Evolutionary conservation across 169 alveolate species (phyloP), one percentile per base, ranked within the genome.

Genomic region (Plasmodium yoelii): DNA sequence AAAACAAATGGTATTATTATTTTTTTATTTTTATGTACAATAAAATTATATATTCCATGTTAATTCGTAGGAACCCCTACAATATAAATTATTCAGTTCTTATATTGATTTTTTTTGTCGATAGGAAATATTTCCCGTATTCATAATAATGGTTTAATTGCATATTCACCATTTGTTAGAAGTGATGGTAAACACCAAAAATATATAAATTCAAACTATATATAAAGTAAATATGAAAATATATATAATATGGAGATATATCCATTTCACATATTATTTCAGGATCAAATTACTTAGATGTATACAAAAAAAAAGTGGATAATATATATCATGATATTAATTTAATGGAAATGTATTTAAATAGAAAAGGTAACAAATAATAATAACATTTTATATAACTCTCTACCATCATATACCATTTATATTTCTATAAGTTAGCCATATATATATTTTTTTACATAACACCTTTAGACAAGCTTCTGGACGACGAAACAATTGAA

Each of bases 161-260:
- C 90, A 19, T 82, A 82, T 22, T 82, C 73, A 55, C 90, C 90
- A 65, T 82, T 82, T 55, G 65, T 82, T 67, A 82, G 90, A 82
- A 82, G 90, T 82, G 90, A 82, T 61, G 90, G 90, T 82, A 55
- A 18, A 28, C 18, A 34, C 24, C 42, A 42, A 39, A 53, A 39
- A 71, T 19, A 71, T 19, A 42, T 26, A 71, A 39, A 71, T 34
- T 49, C 28, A 55, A 51, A 71, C 42, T 53, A 44, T 13, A 71
- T 26, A 71, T 53, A 55, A 71, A 63, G 10, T 24, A 55, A 42
- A 13, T 39, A 67, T 67, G 55, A 39, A n/a, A 59, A 42, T 59
- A 19, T 57, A 72, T 39, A 42, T 72, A 34, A 56, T 56, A 56
- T 15, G 26, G 7, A 10, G 22, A 46, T 49, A 15, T 26, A 22